Evolutionary conservation across 2,329 filamentous ascomycete genomes (phyloP).

Genomic region (Aspergillus neoniger): DNA sequence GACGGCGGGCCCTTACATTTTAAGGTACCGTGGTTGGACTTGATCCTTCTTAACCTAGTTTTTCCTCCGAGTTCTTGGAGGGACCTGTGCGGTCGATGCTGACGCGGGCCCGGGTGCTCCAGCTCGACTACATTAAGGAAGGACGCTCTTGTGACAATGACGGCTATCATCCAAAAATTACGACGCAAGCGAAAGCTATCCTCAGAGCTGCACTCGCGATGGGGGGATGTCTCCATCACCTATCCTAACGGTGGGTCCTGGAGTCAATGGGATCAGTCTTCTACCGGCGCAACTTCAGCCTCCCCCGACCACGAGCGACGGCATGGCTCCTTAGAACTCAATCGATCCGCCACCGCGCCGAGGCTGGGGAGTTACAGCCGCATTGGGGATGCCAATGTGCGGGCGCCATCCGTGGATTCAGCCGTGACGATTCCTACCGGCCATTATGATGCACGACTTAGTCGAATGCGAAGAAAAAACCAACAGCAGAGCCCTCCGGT

Average conservation of each 20-base stretch:
- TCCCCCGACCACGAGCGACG: conserved; percentile 16
- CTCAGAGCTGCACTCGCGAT: conserved; percentile 42
- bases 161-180: conserved; percentile 34
- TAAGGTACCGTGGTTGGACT: conserved; percentile 9
- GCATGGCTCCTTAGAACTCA: conserved; percentile 16
- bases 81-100: conserved; percentile 14
- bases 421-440: conserved; percentile 29
- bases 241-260: conserved; percentile 46
- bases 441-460: conserved; percentile 34
- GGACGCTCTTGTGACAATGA: conserved; percentile 30
- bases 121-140: conserved; percentile 26
- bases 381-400: neutral
- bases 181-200: conserved; percentile 38
- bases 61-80: conserved; percentile 1
- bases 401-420: conserved; percentile 16
- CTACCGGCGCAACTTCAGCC: conserved; percentile 12
- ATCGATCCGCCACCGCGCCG: conserved; percentile 10
- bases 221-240: conserved; percentile 44
- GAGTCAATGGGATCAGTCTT: conserved; percentile 40
- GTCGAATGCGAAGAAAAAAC: conserved; percentile 19
- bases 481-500: neutral
- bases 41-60: conserved; percentile 8
- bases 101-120: conserved; percentile 11
- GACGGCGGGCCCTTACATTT: neutral
- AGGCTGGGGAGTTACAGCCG: neutral